These are phyloP conservation scores for Nothophaeocryptopus gaeumannii DNA, from an alignment of 2,329 filamentous ascomycete species.

Conservation along the genomic window DNA sequence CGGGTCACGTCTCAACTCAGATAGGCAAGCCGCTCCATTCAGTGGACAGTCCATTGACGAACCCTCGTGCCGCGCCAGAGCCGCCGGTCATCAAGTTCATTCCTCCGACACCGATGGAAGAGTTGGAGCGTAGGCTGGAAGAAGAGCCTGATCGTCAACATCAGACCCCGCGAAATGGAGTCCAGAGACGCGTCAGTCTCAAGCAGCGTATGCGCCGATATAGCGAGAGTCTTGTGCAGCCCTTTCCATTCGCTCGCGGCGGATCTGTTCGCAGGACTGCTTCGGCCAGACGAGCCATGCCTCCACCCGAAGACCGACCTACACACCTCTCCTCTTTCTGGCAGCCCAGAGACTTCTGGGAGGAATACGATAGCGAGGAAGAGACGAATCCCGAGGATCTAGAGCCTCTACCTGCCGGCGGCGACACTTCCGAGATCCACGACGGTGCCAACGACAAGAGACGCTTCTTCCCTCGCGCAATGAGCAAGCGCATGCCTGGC, in stretches of 20 bases:
- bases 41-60: constrained; percentile 58
- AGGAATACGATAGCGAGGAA: constrained; percentile 49
- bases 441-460: constrained; percentile 1
- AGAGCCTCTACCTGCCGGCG: constrained; percentile 41
- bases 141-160: not conserved
- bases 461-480: constrained; percentile 27
- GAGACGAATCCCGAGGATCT: constrained; percentile 34
- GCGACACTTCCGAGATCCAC: constrained; percentile 45
- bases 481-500: constrained; percentile 36
- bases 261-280: constrained; percentile 18
- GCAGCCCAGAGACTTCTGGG: constrained; percentile 63
- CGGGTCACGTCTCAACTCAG: constrained; percentile 4
- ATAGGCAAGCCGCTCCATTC: constrained; percentile 17
- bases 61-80: constrained; percentile 56
- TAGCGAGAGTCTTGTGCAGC: constrained; percentile 44
- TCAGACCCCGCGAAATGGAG: constrained; percentile 4
- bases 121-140: constrained; percentile 43
- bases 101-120: constrained; percentile 52
- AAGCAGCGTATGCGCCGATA: constrained; percentile 46
- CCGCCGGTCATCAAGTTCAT: constrained; percentile 57
- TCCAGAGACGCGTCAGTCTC: constrained; percentile 39
- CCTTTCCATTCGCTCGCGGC: constrained; percentile 36
- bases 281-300: constrained; percentile 1
- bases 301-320: constrained; percentile 27
- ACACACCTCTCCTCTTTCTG: constrained; percentile 58